Evolutionary conservation across 176 grass and related monocot species (phyloP).

Genomic region (Hordeum vulgare): DNA sequence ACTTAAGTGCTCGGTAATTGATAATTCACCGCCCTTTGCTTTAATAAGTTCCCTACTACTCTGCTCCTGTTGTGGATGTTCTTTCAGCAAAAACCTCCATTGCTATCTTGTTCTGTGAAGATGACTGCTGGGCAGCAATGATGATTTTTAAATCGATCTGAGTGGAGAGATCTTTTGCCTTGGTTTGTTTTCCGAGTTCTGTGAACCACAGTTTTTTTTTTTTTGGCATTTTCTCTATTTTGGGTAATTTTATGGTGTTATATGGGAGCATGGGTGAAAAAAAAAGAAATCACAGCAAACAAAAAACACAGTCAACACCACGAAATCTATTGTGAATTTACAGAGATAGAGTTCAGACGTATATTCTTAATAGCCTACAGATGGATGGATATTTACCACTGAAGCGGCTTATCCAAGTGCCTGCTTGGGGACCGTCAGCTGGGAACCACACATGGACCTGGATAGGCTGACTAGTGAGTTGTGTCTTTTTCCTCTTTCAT

Average conservation of each 20-base stretch:
- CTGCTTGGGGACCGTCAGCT: slow-evolving; percentile 32
- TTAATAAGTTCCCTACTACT: background rate
- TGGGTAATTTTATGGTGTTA: background rate
- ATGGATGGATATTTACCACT: slow-evolving; percentile 22
- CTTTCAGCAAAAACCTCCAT: background rate
- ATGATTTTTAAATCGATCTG: background rate
- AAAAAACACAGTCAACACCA: background rate
- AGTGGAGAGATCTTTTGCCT: background rate
- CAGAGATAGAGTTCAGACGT: background rate
- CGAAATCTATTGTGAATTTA: slow-evolving; percentile 3
- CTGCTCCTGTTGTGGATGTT: background rate
- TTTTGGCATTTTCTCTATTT: background rate
- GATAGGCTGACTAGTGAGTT: slow-evolving; percentile 25
- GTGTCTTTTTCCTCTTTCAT: slow-evolving; percentile 10
- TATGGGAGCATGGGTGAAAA: background rate
- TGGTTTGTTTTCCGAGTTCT: background rate
- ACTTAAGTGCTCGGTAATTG: background rate
- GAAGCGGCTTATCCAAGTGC: slow-evolving; percentile 33
- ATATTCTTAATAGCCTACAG: background rate
- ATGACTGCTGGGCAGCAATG: background rate
- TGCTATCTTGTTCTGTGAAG: background rate
- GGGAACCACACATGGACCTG: slow-evolving; percentile 40
- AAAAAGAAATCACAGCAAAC: background rate
- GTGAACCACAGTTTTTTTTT: background rate
- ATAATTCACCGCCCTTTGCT: background rate